Base-by-base conservation (phyloP, 139 green algal species). In the Chlorella sorokiniana region DNA sequence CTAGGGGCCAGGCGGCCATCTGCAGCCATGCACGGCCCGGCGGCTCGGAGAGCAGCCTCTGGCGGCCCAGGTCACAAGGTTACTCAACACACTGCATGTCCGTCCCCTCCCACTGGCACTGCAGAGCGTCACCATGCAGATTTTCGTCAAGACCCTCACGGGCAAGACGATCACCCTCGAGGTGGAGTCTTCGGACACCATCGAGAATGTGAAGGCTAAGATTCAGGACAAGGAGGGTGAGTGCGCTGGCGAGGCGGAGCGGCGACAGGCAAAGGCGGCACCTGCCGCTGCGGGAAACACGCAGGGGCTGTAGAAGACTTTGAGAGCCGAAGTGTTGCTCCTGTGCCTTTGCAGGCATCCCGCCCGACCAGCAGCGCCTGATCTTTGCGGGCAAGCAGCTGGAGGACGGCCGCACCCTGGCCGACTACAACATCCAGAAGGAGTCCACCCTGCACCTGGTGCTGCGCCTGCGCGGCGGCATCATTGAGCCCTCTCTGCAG, bases 351-450 rank as follows among this genome's bases (percentile, higher is more conserved):
- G 70, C 77, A 87, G 91, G 94, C 67, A 98, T 99, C 78, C 96
- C 96, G 37, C 95, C 95, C 63, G 96, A 99, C 89, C 95, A 98
- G 92, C 96, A 99, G 92, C 93, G 96, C 71, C 91, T 99, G 78
- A 99, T 99, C 84, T 99, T 98, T 68, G 96, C 96, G 6, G 96
- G 96, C 87, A 99, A 98, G 93, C 96, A 99, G 94, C 93, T 99
- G 81, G 96, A 99, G 89, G 96, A 99, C 81, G 96, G 95, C 41
- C 93, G 95, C 84, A 99, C 96, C 25, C 90, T 99, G 76, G 94
- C 96, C 22, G 95, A 98, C 87, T 98, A 98, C 93, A 97, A 98
- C 89, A 97, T 98, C 84, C 92, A 97, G 90, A 97, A 98, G 92
- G 96, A 99, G 91, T 98, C 94, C 44, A 99, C 96, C 7, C 93